These are phyloP conservation scores for Martiniozyma abietophila DNA, from an alignment of 805 yeast species.

Conservation along the genomic window DNA sequence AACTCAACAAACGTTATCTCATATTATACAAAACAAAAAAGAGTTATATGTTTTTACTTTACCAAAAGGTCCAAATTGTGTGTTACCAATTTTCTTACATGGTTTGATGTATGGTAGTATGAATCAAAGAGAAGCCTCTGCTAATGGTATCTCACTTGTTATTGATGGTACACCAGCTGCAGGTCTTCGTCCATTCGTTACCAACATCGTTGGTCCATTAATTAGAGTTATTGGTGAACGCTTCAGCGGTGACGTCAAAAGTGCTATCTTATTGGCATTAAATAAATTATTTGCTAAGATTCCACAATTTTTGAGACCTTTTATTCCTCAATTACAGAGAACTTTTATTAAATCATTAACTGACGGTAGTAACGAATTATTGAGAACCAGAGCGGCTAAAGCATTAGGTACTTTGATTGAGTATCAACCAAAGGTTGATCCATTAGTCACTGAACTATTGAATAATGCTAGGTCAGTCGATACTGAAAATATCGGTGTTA, in stretches of 20 bases:
- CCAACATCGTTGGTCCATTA: conserved; percentile 92
- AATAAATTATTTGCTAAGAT: conserved; percentile 69
- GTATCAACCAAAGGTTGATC: conserved; percentile 90
- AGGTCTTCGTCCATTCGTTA: conserved; percentile 77
- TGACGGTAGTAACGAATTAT: conserved; percentile 62
- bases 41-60: conserved; percentile 66
- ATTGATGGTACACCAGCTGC: conserved; percentile 81
- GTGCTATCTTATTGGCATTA: conserved; percentile 85
- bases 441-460: conserved; percentile 76
- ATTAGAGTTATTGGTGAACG: conserved; percentile 98
- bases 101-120: conserved; percentile 90
- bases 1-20: conserved; percentile 61
- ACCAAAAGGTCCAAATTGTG: conserved; percentile 79
- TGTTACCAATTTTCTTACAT: conserved; percentile 85
- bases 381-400: conserved; percentile 78
- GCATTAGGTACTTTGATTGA: conserved; percentile 84
- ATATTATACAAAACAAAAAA: conserved; percentile 53
- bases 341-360: conserved; percentile 88
- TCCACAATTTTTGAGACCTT: conserved; percentile 88
- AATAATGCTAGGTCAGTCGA: conserved; percentile 58
- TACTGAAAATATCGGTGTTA: conserved; percentile 50
- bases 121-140: conserved; percentile 78
- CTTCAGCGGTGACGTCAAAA: conserved; percentile 81
- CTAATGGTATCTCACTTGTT: conserved; percentile 80
- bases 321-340: conserved; percentile 94